Evolutionary conservation across 2,329 filamentous ascomycete genomes (phyloP).

Genomic region (Aspergillus uvarum): DNA sequence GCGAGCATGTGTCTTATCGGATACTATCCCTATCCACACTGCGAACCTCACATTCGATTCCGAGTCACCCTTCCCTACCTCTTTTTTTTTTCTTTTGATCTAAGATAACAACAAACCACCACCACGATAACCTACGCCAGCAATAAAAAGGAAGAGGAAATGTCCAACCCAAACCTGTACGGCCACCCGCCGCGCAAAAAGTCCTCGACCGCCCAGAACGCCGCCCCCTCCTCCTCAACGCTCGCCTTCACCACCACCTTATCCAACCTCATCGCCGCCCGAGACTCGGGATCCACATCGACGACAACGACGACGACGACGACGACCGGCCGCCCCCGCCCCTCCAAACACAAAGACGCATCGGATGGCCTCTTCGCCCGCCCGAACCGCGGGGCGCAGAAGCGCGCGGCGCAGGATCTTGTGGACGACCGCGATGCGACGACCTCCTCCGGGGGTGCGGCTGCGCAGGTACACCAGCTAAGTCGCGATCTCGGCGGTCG

Average conservation of each 20-base stretch:
- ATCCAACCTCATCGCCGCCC: slow-evolving; percentile 70
- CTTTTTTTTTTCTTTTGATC: too few species aligned
- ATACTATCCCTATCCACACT: too few species aligned
- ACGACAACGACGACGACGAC: background rate
- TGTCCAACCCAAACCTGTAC: slow-evolving; percentile 59
- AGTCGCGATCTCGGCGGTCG: slow-evolving; percentile 57
- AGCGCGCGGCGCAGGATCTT: slow-evolving; percentile 60
- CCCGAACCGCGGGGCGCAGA: slow-evolving; percentile 63
- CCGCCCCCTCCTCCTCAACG: slow-evolving; percentile 64
- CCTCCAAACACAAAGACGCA: slow-evolving; percentile 57
- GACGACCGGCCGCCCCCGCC: slow-evolving; percentile 37
- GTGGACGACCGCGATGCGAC: slow-evolving; percentile 47
- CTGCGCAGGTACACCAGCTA: slow-evolving; percentile 59
- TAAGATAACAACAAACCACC: background rate
- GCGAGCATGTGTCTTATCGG: too few species aligned
- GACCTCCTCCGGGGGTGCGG: slow-evolving; percentile 47
- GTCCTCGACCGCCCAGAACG: slow-evolving; percentile 43
- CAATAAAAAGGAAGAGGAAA: background rate
- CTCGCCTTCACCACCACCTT: slow-evolving; percentile 88
- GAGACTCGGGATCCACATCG: slow-evolving; percentile 21
- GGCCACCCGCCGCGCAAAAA: slow-evolving; percentile 67
- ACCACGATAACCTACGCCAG: background rate
- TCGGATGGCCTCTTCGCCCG: slow-evolving; percentile 62
- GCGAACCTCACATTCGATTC: too few species aligned
- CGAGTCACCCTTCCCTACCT: too few species aligned